These are phyloP conservation scores for Ogataea thermomethanolica DNA, from an alignment of 805 yeast species.

Conservation along the genomic window DNA sequence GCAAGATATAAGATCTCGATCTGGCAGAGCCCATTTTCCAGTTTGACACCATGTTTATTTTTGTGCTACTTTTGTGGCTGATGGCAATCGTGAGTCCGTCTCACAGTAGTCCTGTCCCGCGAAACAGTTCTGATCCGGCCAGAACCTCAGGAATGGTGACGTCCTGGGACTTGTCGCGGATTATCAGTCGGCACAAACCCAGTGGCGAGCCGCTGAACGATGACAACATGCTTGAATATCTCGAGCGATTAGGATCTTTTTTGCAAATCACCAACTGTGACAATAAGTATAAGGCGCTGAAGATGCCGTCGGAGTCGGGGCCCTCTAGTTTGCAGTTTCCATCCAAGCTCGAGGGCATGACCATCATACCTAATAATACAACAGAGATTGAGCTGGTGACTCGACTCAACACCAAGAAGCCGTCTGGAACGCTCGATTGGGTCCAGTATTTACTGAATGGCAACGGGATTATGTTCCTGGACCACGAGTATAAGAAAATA, in stretches of 20 bases:
- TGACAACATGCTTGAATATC: conserved; percentile 8
- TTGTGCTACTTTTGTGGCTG: neutral
- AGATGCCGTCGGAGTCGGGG: conserved; percentile 5
- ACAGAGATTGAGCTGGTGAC: conserved; percentile 12
- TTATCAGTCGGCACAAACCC: conserved; percentile 20
- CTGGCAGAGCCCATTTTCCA: neutral
- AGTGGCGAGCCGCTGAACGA: conserved; percentile 12
- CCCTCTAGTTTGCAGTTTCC: conserved; percentile 12
- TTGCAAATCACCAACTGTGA: conserved; percentile 21
- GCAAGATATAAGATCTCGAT: neutral
- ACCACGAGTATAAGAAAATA: conserved; percentile 17
- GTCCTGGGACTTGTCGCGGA: conserved; percentile 16
- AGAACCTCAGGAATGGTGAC: neutral
- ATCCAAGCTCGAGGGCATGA: conserved; percentile 9
- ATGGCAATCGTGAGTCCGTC: neutral
- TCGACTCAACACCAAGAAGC: conserved; percentile 13
- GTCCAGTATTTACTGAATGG: conserved; percentile 18
- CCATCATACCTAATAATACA: conserved; percentile 14
- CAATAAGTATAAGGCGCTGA: conserved; percentile 18
- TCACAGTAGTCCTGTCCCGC: neutral
- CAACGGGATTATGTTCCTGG: conserved; percentile 18
- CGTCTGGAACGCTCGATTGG: conserved; percentile 15
- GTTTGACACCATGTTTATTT: neutral
- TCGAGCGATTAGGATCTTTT: conserved; percentile 18
- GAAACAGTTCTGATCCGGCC: neutral